Percentiles rank a stretch among this genome's conserved stretches.
Conservation (phyloP, 1,284 basidiomycete genomes). For the Moesziomyces antarcticus region DNA sequence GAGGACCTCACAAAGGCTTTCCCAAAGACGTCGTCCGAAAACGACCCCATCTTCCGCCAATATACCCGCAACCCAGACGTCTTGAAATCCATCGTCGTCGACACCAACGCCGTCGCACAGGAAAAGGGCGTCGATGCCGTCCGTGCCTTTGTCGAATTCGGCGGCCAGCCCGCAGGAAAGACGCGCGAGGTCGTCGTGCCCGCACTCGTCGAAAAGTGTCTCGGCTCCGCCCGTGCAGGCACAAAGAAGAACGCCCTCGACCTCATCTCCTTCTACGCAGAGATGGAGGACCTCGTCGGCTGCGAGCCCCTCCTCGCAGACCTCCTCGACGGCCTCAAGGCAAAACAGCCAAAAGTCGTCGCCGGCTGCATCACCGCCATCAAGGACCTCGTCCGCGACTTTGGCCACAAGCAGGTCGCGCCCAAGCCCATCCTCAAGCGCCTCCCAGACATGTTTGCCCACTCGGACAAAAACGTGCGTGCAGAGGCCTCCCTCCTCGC, state of each 20-base stretch:
- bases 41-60: slow-evolving; percentile 91
- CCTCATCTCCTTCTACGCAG: slow-evolving; percentile 87
- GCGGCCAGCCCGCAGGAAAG: slow-evolving; percentile 80
- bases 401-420: slow-evolving; percentile 82
- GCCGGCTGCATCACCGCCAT: slow-evolving; percentile 82
- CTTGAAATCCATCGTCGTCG: slow-evolving; percentile 69
- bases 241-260: slow-evolving; percentile 92
- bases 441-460: slow-evolving; percentile 91
- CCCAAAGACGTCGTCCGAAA: slow-evolving; percentile 79
- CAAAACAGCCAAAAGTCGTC: slow-evolving; percentile 95
- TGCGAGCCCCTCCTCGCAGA: slow-evolving; percentile 87
- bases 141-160: slow-evolving; percentile 82
- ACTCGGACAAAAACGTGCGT: slow-evolving; percentile 94
- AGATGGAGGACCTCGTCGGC: slow-evolving; percentile 81
- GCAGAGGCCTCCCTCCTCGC: slow-evolving; percentile 86
- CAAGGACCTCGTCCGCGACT: slow-evolving; percentile 79
- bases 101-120: slow-evolving; percentile 96
- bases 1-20: slow-evolving; percentile 75
- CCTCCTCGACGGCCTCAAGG: slow-evolving; percentile 82
- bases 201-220: slow-evolving; percentile 92
- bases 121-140: slow-evolving; percentile 91
- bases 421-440: slow-evolving; percentile 82
- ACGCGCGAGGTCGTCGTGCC: slow-evolving; percentile 85
- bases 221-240: slow-evolving; percentile 84
- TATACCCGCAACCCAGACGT: slow-evolving; percentile 78